phyloP scores from a whole-genome alignment of 257 asterid species.

The Nicotiana undulata region DNA sequence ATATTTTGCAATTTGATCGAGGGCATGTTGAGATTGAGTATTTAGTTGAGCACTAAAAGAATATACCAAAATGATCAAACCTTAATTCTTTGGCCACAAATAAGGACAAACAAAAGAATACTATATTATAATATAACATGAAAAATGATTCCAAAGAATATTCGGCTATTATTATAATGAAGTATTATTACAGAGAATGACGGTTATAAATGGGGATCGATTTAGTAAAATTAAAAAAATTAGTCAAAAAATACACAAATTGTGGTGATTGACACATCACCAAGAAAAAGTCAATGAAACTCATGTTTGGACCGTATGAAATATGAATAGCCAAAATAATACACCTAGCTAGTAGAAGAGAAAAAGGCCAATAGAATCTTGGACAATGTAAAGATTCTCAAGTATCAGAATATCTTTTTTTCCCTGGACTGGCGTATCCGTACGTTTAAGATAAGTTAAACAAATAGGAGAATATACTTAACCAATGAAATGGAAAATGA shows the following conservation, averaged over 20 bases:
- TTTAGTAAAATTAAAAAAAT: too few relatives aligned
- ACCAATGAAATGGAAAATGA: slow-evolving; percentile 15
- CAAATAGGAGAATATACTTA: slow-evolving; percentile 21
- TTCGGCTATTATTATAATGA: too few relatives aligned
- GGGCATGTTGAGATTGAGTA: too few relatives aligned
- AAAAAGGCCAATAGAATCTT: slow-evolving; percentile 16
- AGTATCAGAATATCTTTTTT: slow-evolving; percentile 29
- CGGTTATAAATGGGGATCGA: background rate
- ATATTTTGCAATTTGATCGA: too few relatives aligned
- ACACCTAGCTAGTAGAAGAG: background rate
- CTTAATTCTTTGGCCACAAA: too few relatives aligned
- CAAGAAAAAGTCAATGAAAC: slow-evolving; percentile 1
- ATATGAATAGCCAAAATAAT: slow-evolving; percentile 8
- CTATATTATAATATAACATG: too few relatives aligned
- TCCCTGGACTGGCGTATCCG: background rate
- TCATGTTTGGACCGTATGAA: background rate
- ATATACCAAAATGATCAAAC: too few relatives aligned
- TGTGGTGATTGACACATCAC: background rate
- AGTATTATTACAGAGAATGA: too few relatives aligned
- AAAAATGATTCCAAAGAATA: too few relatives aligned
- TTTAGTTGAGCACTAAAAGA: too few relatives aligned
- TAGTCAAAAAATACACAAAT: background rate
- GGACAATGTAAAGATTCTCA: slow-evolving; percentile 33
- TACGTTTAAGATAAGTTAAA: slow-evolving; percentile 21
- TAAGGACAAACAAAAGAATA: too few relatives aligned